A percentile compares a stretch with the other conserved stretches of the same genome.
Conservation (phyloP, 1,284 basidiomycete genomes). For the Leccinum angustisporum region DNA sequence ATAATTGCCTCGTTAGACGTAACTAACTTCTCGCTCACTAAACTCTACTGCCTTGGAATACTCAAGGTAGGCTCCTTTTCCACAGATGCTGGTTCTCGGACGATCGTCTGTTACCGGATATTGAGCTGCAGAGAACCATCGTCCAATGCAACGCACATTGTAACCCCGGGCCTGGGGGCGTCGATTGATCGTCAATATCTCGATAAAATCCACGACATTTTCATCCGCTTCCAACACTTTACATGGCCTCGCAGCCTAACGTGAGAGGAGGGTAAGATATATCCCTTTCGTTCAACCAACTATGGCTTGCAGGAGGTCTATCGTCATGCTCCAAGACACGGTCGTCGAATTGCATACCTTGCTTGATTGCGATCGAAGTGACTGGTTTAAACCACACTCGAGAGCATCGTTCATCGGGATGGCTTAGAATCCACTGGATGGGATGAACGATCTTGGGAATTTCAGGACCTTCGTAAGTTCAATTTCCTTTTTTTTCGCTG, state of each 20-base stretch:
- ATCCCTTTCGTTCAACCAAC: no score
- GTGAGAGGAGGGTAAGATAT: not conserved
- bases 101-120: not conserved
- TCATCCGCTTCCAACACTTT: not conserved
- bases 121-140: not conserved
- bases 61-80: not conserved
- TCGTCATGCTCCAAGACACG: not conserved
- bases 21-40: no score
- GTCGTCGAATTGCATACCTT: no score
- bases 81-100: not conserved
- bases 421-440: no score
- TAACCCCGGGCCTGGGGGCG: not conserved
- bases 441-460: no score
- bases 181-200: not conserved
- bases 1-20: not conserved
- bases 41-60: no score
- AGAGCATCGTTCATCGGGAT: no score
- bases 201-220: not conserved
- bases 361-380: no score
- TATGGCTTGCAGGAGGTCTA: not conserved
- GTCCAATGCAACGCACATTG: not conserved
- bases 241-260: not conserved
- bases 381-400: no score
- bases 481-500: not conserved
- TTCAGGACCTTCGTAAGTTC: no score